Evolutionary conservation across 164 flowering plant species (phyloP), one percentile per base, ranked within the genome.

Genomic region (Akebia trifoliata): DNA sequence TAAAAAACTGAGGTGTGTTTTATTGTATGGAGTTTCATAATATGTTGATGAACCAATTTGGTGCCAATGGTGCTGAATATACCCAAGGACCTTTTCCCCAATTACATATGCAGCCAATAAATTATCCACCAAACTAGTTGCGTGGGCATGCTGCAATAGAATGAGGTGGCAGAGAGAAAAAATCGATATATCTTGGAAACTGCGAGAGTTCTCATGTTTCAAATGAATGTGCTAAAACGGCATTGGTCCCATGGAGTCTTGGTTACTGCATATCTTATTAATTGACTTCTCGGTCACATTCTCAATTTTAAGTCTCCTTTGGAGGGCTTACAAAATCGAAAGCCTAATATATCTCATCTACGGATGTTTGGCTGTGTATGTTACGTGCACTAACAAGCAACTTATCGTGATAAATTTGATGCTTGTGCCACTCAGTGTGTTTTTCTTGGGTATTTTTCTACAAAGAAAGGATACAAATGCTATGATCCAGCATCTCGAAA

Each of bases 21-120:
- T 36, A 17, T 18, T 65, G 37, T 3, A 15, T 9, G n/a, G 28
- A 5, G 58, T 72, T 39, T 22, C 56, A 60, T n/a, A 10, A 2
- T 20, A 60, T 37, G 49, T 6, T 39, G 0, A 8, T 12, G 2
- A 56, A 25, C 2, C 38, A 56, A 43, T 56, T 29, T 56, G 39
- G n/a, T 12, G 49, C 48, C 18, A 39, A 56, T 14, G 48, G 28
- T 20, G 9, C 48, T 0, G 15, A 44, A 8, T 44, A 2, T 42
- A 18, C 46, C 4, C n/a, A 42, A 42, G 46, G 46, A 12, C 46
- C 46, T 2, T 3, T 42, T 10, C n/a, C 4, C 0, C 2, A 0
- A 44, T 8, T 4, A 20, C 2, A 21, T 20, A 2, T 26, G 14
- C 0, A 44, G 12, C 24, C 24, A 44, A 2, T 24, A 14, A 21